A percentile compares a stretch with the other conserved stretches of the same genome.
Evolutionary conservation across 2,329 filamentous ascomycete species (phyloP).

Genomic region (Aureobasidium sp.): DNA sequence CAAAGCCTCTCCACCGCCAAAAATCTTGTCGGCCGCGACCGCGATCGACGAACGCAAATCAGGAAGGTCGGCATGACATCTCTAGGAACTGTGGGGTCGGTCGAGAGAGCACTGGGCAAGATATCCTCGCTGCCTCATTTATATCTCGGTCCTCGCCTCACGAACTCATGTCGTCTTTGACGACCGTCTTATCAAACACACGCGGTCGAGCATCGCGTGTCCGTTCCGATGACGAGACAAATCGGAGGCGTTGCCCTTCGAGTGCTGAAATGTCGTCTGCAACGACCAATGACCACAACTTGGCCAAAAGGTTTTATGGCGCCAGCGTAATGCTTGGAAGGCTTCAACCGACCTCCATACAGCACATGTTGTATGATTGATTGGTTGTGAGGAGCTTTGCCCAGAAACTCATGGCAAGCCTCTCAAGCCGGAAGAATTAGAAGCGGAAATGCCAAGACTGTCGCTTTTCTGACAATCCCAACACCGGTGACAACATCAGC

Average conservation of each 20-base stretch:
- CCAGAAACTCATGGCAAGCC: neutral
- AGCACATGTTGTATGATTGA: neutral
- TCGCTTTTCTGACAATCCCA: no score
- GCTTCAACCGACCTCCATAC: neutral
- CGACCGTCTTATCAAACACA: neutral
- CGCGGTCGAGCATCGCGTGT: neutral
- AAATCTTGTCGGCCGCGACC: neutral
- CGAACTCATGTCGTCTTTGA: neutral
- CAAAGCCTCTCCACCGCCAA: neutral
- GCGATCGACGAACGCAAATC: constrained; percentile 1
- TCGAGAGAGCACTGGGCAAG: neutral
- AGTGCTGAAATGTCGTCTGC: neutral
- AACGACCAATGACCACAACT: neutral
- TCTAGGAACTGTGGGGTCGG: neutral
- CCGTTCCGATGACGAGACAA: neutral
- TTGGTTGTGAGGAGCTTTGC: neutral
- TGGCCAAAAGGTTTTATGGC: neutral
- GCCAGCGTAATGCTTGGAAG: neutral
- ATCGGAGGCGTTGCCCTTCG: no score
- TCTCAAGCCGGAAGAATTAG: neutral
- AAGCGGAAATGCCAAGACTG: neutral
- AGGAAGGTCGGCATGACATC: constrained; percentile 10
- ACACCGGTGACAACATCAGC: neutral
- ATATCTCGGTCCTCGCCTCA: neutral
- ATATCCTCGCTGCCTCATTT: neutral